Conservation (phyloP, 2,329 filamentous ascomycete genomes). For the Phaeosphaeria sp. region DNA sequence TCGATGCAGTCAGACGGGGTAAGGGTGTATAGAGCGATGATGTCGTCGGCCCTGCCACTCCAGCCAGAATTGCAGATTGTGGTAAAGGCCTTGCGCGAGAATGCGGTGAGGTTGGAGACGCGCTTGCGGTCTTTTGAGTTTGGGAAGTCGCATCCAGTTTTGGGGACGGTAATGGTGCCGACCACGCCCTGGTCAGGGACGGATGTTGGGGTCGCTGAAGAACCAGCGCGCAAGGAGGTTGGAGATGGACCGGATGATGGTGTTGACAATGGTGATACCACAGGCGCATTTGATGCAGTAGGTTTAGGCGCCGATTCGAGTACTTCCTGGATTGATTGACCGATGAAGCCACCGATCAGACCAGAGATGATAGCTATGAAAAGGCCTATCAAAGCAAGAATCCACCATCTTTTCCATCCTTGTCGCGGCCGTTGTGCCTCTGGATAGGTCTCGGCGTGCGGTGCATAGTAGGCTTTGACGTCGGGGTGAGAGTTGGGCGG, state of each 20-base stretch:
- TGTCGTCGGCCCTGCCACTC: background rate
- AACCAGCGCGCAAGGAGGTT: background rate
- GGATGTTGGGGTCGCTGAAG: background rate
- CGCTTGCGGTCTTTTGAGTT: background rate
- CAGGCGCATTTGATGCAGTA: background rate
- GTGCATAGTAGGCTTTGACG: background rate
- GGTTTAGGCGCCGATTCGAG: background rate
- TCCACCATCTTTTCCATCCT: constrained; percentile 1
- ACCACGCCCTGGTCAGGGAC: background rate
- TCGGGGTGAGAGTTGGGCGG: background rate
- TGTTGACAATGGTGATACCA: background rate
- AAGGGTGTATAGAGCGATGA: background rate
- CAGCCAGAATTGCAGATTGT: constrained; percentile 3
- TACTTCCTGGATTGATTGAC: constrained; percentile 4
- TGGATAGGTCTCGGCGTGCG: background rate
- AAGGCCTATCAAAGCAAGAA: constrained; percentile 7
- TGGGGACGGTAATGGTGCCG: background rate
- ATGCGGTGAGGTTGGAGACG: background rate
- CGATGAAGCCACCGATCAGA: constrained; percentile 14
- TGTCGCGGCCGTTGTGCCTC: background rate
- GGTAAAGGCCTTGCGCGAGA: background rate
- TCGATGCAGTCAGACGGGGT: background rate
- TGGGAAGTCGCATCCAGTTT: background rate
- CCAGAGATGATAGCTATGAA: constrained; percentile 8
- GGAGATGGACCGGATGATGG: background rate